Evolutionary conservation across 768 basidiomycete species (phyloP).

Genomic region (Suillus fuscotomentosus): DNA sequence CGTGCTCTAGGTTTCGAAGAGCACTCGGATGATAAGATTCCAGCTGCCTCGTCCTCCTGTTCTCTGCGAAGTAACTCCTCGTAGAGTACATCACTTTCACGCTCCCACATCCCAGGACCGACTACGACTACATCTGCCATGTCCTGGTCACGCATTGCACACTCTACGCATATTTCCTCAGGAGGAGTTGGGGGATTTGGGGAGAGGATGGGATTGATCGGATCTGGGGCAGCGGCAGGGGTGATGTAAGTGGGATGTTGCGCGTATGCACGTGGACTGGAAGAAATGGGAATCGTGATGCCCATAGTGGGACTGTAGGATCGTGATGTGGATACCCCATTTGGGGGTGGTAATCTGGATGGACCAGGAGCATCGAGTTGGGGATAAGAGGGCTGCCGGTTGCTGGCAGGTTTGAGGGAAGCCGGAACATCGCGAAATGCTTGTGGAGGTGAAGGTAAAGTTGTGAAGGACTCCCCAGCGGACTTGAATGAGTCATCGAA

Average conservation of each 20-base stretch:
- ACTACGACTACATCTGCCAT: slow-evolving; percentile 95
- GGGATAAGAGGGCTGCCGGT: slow-evolving; percentile 48
- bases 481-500: slow-evolving; percentile 32
- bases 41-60: slow-evolving; percentile 60
- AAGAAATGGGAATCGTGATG: slow-evolving; percentile 59
- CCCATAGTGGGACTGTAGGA: slow-evolving; percentile 42
- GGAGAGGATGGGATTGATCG: slow-evolving; percentile 62
- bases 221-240: slow-evolving; percentile 48
- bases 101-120: slow-evolving; percentile 85
- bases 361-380: slow-evolving; percentile 31
- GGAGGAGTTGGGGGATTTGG: slow-evolving; percentile 51
- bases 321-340: slow-evolving; percentile 58
- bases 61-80: slow-evolving; percentile 77
- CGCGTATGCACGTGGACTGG: slow-evolving; percentile 63
- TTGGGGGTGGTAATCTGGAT: slow-evolving; percentile 44
- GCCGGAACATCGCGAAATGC: slow-evolving; percentile 23
- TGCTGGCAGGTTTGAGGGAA: slow-evolving; percentile 38
- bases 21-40: slow-evolving; percentile 49
- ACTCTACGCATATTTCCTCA: slow-evolving; percentile 93
- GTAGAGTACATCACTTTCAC: slow-evolving; percentile 81
- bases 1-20: slow-evolving; percentile 56
- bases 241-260: slow-evolving; percentile 80
- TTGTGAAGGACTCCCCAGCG: slow-evolving; percentile 25
- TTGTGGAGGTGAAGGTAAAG: slow-evolving; percentile 21
- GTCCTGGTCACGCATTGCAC: slow-evolving; percentile 98